Conservation (phyloP, 1,139 yeast genomes). For the Barnettozyma hawaiiensis region DNA sequence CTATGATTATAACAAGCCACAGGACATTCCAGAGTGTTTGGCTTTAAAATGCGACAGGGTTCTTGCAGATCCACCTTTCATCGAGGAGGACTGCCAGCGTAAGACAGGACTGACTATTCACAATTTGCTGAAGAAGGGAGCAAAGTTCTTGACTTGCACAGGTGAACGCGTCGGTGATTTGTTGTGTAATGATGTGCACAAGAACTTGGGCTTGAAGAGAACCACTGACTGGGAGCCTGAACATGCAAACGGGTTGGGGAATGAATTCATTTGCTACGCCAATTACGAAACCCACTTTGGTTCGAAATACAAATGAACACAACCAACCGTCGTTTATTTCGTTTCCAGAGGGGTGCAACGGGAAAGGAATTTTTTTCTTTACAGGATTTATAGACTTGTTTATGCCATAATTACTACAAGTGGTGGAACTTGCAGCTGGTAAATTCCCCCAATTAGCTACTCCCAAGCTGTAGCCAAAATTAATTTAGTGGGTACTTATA, state of each 20-base stretch:
- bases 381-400: no score
- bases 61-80: constrained; percentile 85
- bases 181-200: constrained; percentile 50
- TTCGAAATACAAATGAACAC: no score
- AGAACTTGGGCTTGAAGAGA: constrained; percentile 42
- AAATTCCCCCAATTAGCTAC: no score
- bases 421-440: no score
- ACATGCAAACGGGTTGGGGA: constrained; percentile 79
- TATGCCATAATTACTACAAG: no score
- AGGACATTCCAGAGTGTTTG: constrained; percentile 51
- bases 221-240: constrained; percentile 73
- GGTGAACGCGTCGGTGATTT: constrained; percentile 80
- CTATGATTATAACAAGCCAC: constrained; percentile 72
- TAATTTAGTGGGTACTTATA: no score
- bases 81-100: constrained; percentile 74
- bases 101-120: constrained; percentile 64
- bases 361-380: no score
- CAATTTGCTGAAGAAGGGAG: constrained; percentile 45
- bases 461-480: no score
- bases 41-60: constrained; percentile 63
- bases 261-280: constrained; percentile 85
- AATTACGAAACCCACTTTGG: constrained; percentile 48
- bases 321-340: no score
- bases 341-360: no score
- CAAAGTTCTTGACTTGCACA: constrained; percentile 65